These are phyloP conservation scores for Xylaria curta DNA, from an alignment of 495 filamentous ascomycete genomes.

Conservation along the genomic window DNA sequence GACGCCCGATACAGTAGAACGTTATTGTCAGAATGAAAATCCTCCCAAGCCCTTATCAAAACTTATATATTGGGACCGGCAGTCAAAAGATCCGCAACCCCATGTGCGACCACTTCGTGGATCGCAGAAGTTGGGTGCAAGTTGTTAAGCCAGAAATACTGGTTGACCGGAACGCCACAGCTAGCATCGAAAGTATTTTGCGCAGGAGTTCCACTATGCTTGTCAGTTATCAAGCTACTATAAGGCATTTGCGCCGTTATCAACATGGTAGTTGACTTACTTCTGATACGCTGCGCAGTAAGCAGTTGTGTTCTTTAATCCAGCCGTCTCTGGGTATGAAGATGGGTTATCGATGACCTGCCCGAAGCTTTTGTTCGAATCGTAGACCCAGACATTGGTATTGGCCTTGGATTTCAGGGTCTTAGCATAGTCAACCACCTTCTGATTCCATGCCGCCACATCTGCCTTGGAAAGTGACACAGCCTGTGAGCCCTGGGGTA, in stretches of 20 bases:
- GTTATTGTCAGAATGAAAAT: not conserved
- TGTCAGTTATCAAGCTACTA: constrained; percentile 23
- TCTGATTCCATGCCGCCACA: constrained; percentile 49
- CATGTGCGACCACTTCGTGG: constrained; percentile 61
- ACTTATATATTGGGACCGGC: constrained; percentile 43
- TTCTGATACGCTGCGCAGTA: constrained; percentile 63
- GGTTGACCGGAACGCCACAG: constrained; percentile 59
- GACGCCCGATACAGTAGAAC: not conserved
- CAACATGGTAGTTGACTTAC: constrained; percentile 43
- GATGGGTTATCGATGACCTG: constrained; percentile 61
- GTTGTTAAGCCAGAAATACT: constrained; percentile 69
- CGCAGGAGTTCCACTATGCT: constrained; percentile 58
- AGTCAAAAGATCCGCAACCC: constrained; percentile 52
- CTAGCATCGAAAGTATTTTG: constrained; percentile 53
- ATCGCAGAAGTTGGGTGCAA: constrained; percentile 67
- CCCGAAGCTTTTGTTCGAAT: constrained; percentile 57
- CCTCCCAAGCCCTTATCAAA: not conserved
- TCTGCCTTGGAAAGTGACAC: constrained; percentile 41
- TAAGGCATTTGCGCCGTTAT: not conserved
- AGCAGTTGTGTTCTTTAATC: constrained; percentile 59
- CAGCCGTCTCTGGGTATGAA: constrained; percentile 50
- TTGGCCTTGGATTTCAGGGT: constrained; percentile 47
- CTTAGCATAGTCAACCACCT: constrained; percentile 41
- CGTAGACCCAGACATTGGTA: constrained; percentile 54
- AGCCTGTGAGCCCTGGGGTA: constrained; percentile 35